Evolutionary conservation across 768 basidiomycete genomes (phyloP), one percentile per base, ranked within the genome.

Genomic region (Xerocomellus dryophilus): DNA sequence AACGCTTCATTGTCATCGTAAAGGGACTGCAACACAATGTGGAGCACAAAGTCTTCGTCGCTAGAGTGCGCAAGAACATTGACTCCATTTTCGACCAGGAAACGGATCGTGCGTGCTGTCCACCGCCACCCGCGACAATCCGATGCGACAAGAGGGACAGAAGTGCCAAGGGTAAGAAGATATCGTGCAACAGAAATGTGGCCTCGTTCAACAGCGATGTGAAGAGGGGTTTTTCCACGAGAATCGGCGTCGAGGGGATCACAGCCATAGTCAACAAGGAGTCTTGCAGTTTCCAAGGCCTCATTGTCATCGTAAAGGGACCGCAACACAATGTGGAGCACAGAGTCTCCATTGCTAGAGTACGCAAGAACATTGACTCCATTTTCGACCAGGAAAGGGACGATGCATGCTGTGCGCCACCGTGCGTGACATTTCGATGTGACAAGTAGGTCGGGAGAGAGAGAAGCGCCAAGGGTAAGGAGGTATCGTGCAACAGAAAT

Each of bases 51-150:
- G 9, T 29, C 29, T 29, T 10, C 29, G 10, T 29, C 29, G 9
- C 2, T 29, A 29, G 1, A 3, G 4, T 9, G 29, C 10, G 29
- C 29, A 29, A 2, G 9, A 10, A 10, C 2, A 29, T 29, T 3
- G 29, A 29, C 29, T 29, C 49, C 41, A 2, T 43, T 42, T 23
- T 54, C 52, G 4, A 54, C 21, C 12, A 55, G 38, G 7, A 29
- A 27, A 15, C 1, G n/a, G 27, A 54, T n/a, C 41, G 29, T 27
- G n/a, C n/a, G n/a, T n/a, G n/a, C n/a, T n/a, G n/a, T n/a, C n/a
- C n/a, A n/a, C n/a, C n/a, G n/a, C n/a, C n/a, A n/a, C n/a, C n/a
- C n/a, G n/a, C n/a, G n/a, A n/a, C n/a, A n/a, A n/a, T n/a, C n/a
- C n/a, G n/a, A n/a, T 29, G 27, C 32, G 15, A 41, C 48, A 12